Evolutionary conservation across 73 alveolate genomes (phyloP).

Genomic region (Uronychia setigera): DNA sequence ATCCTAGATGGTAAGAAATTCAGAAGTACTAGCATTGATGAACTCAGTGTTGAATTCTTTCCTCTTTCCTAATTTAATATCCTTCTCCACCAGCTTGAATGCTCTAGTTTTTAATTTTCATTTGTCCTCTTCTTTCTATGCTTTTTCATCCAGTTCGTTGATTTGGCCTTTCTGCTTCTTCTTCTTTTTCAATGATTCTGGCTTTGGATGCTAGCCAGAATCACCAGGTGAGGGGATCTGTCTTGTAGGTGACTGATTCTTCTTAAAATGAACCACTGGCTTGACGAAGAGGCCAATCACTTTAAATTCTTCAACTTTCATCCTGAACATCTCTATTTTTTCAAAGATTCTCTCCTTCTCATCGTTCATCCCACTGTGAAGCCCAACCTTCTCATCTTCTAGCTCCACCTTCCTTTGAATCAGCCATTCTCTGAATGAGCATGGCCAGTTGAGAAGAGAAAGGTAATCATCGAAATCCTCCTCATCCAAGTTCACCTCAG

Average conservation of each 20-base stretch:
- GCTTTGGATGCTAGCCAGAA: too few species aligned
- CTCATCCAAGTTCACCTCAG: background rate
- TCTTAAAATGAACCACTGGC: background rate
- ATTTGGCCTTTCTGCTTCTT: background rate
- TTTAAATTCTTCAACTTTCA: slow-evolving; percentile 1
- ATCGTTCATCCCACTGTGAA: slow-evolving; percentile 26
- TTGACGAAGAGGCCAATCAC: background rate
- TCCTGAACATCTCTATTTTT: background rate
- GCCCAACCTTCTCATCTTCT: slow-evolving; percentile 27
- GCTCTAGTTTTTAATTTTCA: background rate
- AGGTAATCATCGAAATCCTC: slow-evolving; percentile 26
- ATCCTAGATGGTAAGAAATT: background rate
- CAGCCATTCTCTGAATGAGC: slow-evolving; percentile 23
- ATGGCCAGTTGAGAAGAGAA: slow-evolving; percentile 30
- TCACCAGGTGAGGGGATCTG: too few species aligned
- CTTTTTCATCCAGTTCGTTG: background rate
- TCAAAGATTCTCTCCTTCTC: slow-evolving; percentile 18
- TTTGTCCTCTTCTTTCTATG: background rate
- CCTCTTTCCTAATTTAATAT: background rate
- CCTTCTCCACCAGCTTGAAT: background rate
- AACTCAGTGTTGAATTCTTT: background rate
- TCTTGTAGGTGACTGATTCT: too few species aligned
- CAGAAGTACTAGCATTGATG: background rate
- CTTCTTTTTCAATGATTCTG: too few species aligned
- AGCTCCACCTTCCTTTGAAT: slow-evolving; percentile 36